A percentile compares a stretch with the other conserved stretches of the same genome.
Conservation (phyloP, 2,329 filamentous ascomycete species). For the Phoma sp. region DNA sequence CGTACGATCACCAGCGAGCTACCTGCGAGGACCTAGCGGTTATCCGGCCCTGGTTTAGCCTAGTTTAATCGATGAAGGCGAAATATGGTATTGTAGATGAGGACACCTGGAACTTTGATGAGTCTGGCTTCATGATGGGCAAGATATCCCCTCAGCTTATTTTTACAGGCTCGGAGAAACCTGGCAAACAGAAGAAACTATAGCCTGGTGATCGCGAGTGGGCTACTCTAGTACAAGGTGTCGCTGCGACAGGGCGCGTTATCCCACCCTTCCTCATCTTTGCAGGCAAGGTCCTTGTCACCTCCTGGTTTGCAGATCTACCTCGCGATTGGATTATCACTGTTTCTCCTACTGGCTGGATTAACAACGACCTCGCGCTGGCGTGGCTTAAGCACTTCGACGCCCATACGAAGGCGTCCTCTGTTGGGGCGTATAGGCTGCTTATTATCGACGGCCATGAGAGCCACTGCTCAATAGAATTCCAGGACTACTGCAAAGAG, state of each 20-base stretch:
- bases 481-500: too few relatives aligned
- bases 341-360: slow-evolving; percentile 43
- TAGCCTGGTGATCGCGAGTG: slow-evolving; percentile 37
- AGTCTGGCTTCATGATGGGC: too few relatives aligned
- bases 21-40: slow-evolving; percentile 10
- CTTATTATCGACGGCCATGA: too few relatives aligned
- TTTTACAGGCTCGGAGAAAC: slow-evolving; percentile 30
- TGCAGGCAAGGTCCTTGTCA: slow-evolving; percentile 3
- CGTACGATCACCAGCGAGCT: slow-evolving; percentile 20
- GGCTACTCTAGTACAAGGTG: slow-evolving; percentile 15
- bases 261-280: slow-evolving; percentile 19
- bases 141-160: slow-evolving; percentile 33
- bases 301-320: slow-evolving; percentile 18
- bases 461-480: too few relatives aligned
- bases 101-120: slow-evolving; percentile 30
- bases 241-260: slow-evolving; percentile 3
- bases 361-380: slow-evolving; percentile 35
- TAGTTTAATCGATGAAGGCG: neutral
- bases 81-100: slow-evolving; percentile 20
- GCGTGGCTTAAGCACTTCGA: neutral
- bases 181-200: slow-evolving; percentile 21
- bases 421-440: too few relatives aligned
- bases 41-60: slow-evolving; percentile 12
- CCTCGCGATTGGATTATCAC: slow-evolving; percentile 34
- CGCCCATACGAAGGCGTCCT: neutral